A percentile compares a stretch with the other conserved stretches of the same genome.
Conservation (phyloP, 2,329 filamentous ascomycete genomes). For the Arthrinium phaeospermum region DNA sequence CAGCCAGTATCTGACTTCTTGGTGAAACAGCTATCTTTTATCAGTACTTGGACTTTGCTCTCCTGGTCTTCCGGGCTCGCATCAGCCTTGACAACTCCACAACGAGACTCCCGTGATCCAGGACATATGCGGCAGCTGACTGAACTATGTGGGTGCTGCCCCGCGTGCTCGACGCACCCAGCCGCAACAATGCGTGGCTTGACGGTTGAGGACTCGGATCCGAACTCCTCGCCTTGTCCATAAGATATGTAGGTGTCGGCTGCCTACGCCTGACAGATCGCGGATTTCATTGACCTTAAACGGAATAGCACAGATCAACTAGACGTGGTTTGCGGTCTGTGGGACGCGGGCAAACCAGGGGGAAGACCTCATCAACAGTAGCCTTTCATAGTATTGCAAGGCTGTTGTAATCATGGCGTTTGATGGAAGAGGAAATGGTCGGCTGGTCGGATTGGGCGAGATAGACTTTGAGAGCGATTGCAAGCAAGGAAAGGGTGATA, state of each 20-base stretch:
- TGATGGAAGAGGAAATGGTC: not conserved
- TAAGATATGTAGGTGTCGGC: not conserved
- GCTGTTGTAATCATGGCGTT: not conserved
- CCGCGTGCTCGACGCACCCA: not conserved
- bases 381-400: not conserved
- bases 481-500: not conserved
- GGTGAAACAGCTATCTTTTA: slow-evolving; percentile 56
- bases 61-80: not conserved
- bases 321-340: not conserved
- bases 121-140: not conserved
- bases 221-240: not conserved
- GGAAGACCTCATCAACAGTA: not conserved
- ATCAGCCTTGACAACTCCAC: not conserved
- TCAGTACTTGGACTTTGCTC: not conserved
- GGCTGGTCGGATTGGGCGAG: not conserved
- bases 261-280: not conserved
- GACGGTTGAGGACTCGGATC: not conserved
- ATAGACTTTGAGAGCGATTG: not conserved
- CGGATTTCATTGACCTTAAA: not conserved
- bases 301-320: not conserved
- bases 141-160: not conserved
- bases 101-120: not conserved
- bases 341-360: not conserved
- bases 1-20: slow-evolving; percentile 74
- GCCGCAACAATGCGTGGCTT: not conserved